A percentile compares a stretch with the other conserved stretches of the same genome.
phyloP scores from a whole-genome alignment of 2,329 filamentous ascomycete species.

The Graphilbum sp. region DNA sequence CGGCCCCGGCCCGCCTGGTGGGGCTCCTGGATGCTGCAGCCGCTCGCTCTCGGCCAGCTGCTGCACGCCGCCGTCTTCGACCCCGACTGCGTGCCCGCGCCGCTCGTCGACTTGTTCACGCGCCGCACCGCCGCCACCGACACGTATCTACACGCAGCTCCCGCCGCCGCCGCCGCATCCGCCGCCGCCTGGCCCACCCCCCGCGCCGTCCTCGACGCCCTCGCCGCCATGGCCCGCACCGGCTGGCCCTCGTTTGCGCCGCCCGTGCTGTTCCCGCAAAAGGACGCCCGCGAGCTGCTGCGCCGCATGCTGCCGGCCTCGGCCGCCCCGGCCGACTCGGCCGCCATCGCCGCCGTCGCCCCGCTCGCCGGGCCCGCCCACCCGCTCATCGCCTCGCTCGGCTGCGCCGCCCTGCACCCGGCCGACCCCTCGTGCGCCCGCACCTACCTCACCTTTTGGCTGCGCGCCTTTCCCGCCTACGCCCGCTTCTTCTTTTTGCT shows the following conservation, averaged over 20 bases:
- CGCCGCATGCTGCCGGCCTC: slow-evolving; percentile 37
- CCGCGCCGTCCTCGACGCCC: slow-evolving; percentile 61
- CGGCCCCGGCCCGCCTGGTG: slow-evolving; percentile 65
- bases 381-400: slow-evolving; percentile 68
- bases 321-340: slow-evolving; percentile 39
- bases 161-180: slow-evolving; percentile 15
- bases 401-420: slow-evolving; percentile 81
- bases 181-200: slow-evolving; percentile 64
- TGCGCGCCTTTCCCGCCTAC: slow-evolving; percentile 64
- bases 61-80: slow-evolving; percentile 65
- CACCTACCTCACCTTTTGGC: slow-evolving; percentile 76
- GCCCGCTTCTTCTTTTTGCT: slow-evolving; percentile 63
- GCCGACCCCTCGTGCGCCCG: slow-evolving; percentile 74
- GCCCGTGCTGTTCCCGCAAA: slow-evolving; percentile 69
- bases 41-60: slow-evolving; percentile 58
- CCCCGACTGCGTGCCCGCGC: slow-evolving; percentile 50
- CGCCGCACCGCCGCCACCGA: slow-evolving; percentile 42
- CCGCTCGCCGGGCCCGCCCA: slow-evolving; percentile 75
- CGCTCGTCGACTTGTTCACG: slow-evolving; percentile 37
- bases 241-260: slow-evolving; percentile 80
- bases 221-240: slow-evolving; percentile 66
- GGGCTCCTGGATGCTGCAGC: slow-evolving; percentile 70
- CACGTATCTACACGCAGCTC: slow-evolving; percentile 52
- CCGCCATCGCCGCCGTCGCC: slow-evolving; percentile 48
- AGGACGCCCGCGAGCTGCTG: slow-evolving; percentile 35